Conservation (phyloP, 441 rosid species). For the Macaranga tanarius region DNA sequence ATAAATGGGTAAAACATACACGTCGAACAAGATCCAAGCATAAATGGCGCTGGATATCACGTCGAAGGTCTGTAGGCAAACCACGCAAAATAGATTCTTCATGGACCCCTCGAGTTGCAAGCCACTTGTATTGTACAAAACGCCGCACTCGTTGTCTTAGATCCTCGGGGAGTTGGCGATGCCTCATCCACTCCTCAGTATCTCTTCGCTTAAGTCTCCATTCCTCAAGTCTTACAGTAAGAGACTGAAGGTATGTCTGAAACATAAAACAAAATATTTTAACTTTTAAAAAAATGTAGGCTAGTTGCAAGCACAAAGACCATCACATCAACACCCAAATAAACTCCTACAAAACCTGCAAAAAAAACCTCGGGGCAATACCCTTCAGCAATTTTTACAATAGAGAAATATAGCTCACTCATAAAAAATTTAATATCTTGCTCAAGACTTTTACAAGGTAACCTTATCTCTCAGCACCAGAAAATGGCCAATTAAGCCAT, state of each 20-base stretch:
- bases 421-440: neutral
- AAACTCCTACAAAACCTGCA: neutral
- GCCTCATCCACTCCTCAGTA: conserved; percentile 97
- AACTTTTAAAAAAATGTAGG: conserved; percentile 19
- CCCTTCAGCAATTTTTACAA: neutral
- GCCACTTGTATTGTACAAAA: conserved; percentile 88
- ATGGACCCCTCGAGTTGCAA: conserved; percentile 86
- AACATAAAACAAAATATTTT: conserved; percentile 23
- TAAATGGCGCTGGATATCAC: conserved; percentile 81
- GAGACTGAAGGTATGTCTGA: conserved; percentile 89
- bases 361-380: neutral
- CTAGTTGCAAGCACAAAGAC: neutral
- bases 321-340: neutral
- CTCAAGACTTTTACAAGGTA: neutral
- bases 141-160: conserved; percentile 63
- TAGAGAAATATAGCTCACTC: neutral
- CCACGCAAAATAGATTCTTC: conserved; percentile 76
- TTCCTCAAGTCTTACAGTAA: conserved; percentile 88
- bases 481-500: neutral
- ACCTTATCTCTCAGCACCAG: neutral
- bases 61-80: conserved; percentile 87
- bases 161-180: conserved; percentile 91
- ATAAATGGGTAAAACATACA: conserved; percentile 43
- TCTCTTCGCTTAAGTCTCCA: conserved; percentile 94
- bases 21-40: conserved; percentile 92